Percentiles rank a stretch among this genome's conserved stretches.
Evolutionary conservation across 2,329 filamentous ascomycete genomes (phyloP).

Genomic region (Aspergillus udagawae): DNA sequence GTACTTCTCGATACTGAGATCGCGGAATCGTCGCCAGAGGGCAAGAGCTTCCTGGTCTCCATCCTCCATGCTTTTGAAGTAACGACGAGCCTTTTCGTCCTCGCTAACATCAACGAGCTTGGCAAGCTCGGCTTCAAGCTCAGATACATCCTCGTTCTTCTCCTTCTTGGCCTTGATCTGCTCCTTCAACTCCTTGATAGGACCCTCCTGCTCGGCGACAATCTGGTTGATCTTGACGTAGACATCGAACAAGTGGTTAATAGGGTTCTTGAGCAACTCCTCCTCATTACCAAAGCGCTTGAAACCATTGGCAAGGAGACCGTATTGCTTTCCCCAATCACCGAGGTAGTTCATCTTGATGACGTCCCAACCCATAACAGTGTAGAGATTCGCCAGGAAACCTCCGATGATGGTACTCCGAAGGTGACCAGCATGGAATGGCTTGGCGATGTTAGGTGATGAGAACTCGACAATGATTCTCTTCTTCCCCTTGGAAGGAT

Average conservation of each 20-base stretch:
- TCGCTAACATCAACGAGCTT: slow-evolving; percentile 50
- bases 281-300: slow-evolving; percentile 60
- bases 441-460: slow-evolving; percentile 64
- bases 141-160: slow-evolving; percentile 46
- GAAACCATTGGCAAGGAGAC: slow-evolving; percentile 60
- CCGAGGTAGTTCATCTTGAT: slow-evolving; percentile 64
- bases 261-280: slow-evolving; percentile 56
- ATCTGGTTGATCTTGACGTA: slow-evolving; percentile 62
- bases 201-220: slow-evolving; percentile 53
- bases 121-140: slow-evolving; percentile 47
- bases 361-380: slow-evolving; percentile 59
- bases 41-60: slow-evolving; percentile 56
- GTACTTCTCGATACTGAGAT: slow-evolving; percentile 62
- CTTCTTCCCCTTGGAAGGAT: slow-evolving; percentile 55
- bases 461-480: slow-evolving; percentile 63
- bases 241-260: slow-evolving; percentile 63
- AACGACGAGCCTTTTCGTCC: slow-evolving; percentile 58
- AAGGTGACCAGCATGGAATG: slow-evolving; percentile 63
- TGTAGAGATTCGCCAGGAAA: slow-evolving; percentile 60
- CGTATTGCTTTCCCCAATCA: slow-evolving; percentile 67
- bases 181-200: slow-evolving; percentile 53
- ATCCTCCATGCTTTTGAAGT: slow-evolving; percentile 67
- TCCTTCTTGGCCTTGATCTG: slow-evolving; percentile 46
- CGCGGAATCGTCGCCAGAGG: slow-evolving; percentile 61
- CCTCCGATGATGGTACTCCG: slow-evolving; percentile 65